A percentile compares a stretch with the other conserved stretches of the same genome.
phyloP scores from a whole-genome alignment of 2,329 filamentous ascomycete species.

The Coniella vitis region DNA sequence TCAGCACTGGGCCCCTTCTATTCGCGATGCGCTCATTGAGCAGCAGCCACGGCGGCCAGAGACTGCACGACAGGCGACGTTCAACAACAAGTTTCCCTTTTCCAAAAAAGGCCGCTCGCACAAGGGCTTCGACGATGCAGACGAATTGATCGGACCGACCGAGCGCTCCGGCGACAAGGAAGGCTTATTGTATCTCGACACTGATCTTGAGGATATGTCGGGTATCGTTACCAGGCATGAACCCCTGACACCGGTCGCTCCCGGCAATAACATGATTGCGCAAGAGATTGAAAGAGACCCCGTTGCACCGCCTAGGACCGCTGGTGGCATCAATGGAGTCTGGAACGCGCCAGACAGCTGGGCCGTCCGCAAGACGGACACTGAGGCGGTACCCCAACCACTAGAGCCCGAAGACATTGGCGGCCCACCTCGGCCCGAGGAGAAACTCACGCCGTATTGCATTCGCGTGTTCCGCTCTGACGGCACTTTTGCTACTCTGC shows the following conservation, averaged over 20 bases:
- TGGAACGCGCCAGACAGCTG: conserved; percentile 98
- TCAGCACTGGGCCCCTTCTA: conserved; percentile 18
- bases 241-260: conserved; percentile 65
- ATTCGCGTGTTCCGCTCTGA: conserved; percentile 93
- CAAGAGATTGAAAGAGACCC: conserved; percentile 37
- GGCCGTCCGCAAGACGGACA: conserved; percentile 76
- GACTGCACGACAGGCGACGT: conserved; percentile 40
- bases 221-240: conserved; percentile 72
- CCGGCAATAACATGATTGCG: conserved; percentile 33
- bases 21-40: conserved; percentile 1
- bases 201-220: conserved; percentile 83
- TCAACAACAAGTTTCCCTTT: conserved; percentile 59
- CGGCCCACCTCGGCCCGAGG: conserved; percentile 61
- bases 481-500: conserved; percentile 88
- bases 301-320: conserved; percentile 19
- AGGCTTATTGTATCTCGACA: conserved; percentile 72
- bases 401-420: conserved; percentile 63
- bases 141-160: conserved; percentile 53
- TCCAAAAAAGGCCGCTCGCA: conserved; percentile 46
- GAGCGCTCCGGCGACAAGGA: conserved; percentile 45
- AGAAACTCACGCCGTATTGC: conserved; percentile 73
- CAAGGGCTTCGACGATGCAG: conserved; percentile 44
- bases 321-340: conserved; percentile 43
- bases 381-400: conserved; percentile 46
- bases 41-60: conserved; percentile 14